phyloP scores from a whole-genome alignment of 148 eudicot species.

The Fagopyrum esculentum region DNA sequence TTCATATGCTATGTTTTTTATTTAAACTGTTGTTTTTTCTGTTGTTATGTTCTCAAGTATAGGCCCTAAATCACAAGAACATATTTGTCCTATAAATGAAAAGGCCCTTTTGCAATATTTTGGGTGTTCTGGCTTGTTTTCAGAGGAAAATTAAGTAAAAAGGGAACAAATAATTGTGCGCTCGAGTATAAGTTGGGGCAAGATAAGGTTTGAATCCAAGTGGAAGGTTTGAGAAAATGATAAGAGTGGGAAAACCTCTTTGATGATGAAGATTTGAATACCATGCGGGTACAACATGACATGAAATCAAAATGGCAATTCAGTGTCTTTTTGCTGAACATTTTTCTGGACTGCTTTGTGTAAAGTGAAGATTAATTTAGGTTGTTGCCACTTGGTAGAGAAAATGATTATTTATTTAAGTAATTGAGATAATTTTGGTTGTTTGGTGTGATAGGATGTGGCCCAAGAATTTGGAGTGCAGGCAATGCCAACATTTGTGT shows the following conservation, averaged over 20 bases:
- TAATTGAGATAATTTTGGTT: background rate
- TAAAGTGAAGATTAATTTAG: background rate
- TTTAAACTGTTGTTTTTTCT: background rate
- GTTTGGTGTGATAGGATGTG: conserved; percentile 36
- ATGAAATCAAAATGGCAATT: background rate
- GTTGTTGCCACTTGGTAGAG: background rate
- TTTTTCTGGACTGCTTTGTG: background rate
- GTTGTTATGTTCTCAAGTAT: background rate
- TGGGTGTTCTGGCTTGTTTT: background rate
- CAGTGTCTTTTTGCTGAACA: background rate
- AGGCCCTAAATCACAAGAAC: background rate
- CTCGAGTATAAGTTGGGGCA: background rate
- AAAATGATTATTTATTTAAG: background rate
- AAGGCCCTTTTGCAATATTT: background rate
- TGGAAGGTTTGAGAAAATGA: background rate
- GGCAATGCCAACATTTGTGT: conserved; percentile 85
- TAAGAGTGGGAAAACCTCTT: background rate
- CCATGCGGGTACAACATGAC: background rate
- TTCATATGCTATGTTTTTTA: background rate
- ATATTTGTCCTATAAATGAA: background rate
- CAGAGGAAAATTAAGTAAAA: too few relatives aligned
- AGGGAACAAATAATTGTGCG: background rate
- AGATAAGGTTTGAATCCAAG: background rate
- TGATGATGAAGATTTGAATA: background rate
- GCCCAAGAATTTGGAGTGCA: conserved; percentile 67